phyloP scores from a whole-genome alignment of 495 filamentous ascomycete species.

The Bacidia gigantensis region DNA sequence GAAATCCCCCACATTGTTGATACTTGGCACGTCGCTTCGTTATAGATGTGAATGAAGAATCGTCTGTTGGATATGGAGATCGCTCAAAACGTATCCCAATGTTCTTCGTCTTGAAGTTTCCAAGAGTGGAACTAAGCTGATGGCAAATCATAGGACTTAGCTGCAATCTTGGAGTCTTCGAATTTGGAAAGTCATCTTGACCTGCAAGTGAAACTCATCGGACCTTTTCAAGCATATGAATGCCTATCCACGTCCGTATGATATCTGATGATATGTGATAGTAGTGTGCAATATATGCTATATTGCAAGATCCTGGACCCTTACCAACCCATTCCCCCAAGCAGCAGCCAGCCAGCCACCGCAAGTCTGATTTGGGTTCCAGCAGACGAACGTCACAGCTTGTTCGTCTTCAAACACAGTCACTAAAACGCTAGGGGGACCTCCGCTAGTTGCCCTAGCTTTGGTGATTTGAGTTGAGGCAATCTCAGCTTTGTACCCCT shows the following conservation, averaged over 20 bases:
- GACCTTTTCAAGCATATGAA: not conserved
- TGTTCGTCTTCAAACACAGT: conserved; percentile 47
- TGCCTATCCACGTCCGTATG: not conserved
- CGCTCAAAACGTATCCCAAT: not conserved
- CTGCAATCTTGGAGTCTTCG: not conserved
- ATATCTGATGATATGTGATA: not conserved
- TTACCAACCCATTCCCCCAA: conserved; percentile 46
- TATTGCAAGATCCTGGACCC: conserved; percentile 54
- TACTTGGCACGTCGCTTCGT: too few relatives aligned
- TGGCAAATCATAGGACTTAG: not conserved
- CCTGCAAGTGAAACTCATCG: not conserved
- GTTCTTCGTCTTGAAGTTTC: too few relatives aligned
- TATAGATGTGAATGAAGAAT: not conserved
- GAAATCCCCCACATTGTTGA: too few relatives aligned
- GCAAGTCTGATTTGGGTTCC: conserved; percentile 50
- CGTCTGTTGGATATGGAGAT: not conserved
- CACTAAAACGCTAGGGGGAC: conserved; percentile 26
- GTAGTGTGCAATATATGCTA: conserved; percentile 13
- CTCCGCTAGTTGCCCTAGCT: conserved; percentile 20
- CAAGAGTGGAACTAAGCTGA: too few relatives aligned
- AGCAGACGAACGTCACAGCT: conserved; percentile 41
- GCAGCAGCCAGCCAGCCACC: conserved; percentile 54
- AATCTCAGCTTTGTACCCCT: conserved; percentile 41
- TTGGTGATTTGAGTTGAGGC: conserved; percentile 23
- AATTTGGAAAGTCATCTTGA: not conserved